Percentiles rank a stretch among this genome's conserved stretches.
Conservation (phyloP, 345 rosid genomes). For the Syzygium oleosum region DNA sequence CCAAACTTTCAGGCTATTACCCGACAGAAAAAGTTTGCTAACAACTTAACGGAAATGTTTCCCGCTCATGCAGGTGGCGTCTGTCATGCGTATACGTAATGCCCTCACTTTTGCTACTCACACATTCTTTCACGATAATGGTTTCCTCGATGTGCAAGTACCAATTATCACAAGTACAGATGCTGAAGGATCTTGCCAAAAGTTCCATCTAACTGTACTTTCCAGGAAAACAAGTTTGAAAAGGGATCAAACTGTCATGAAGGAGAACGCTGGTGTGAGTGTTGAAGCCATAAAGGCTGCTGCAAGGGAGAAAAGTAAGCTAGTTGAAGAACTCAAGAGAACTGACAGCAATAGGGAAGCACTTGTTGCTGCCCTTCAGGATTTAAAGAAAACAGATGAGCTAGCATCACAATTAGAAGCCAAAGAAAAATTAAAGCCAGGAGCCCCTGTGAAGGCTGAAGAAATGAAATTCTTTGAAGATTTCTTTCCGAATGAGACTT, state of each 20-base stretch:
- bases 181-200: conserved; percentile 48
- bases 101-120: conserved; percentile 58
- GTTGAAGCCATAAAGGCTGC: conserved; percentile 56
- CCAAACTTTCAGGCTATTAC: neutral
- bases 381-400: conserved; percentile 57
- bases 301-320: conserved; percentile 45
- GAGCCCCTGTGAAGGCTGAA: conserved; percentile 20
- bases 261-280: conserved; percentile 25
- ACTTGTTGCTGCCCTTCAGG: conserved; percentile 53
- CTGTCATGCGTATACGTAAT: conserved; percentile 61
- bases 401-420: conserved; percentile 62
- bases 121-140: conserved; percentile 57
- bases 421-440: conserved; percentile 28
- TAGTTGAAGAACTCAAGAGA: conserved; percentile 70
- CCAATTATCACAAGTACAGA: conserved; percentile 72
- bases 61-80: conserved; percentile 48
- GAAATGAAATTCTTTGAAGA: conserved; percentile 29
- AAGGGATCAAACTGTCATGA: conserved; percentile 15
- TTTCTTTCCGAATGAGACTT: conserved; percentile 49
- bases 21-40: neutral
- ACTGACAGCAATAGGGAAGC: conserved; percentile 80
- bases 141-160: conserved; percentile 64
- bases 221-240: conserved; percentile 18
- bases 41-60: neutral
- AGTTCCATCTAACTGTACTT: conserved; percentile 53